phyloP scores from a whole-genome alignment of 257 asterid species.

The Nicotiana sylvestris region DNA sequence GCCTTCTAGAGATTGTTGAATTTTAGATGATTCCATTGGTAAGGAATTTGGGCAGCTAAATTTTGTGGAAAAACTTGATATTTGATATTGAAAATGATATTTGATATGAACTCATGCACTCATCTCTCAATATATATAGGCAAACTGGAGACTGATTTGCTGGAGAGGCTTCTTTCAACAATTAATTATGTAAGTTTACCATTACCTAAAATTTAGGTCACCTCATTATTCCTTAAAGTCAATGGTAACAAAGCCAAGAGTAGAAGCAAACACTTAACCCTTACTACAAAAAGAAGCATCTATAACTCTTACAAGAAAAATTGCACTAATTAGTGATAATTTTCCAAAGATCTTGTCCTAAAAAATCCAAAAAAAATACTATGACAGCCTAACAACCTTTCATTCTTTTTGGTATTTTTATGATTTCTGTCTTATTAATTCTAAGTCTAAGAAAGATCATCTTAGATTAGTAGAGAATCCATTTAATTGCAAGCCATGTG shows the following conservation, averaged over 20 bases:
- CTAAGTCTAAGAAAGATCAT: neutral
- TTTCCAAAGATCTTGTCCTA: neutral
- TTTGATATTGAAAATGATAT: neutral
- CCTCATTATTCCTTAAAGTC: neutral
- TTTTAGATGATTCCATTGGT: constrained; percentile 32
- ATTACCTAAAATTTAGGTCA: neutral
- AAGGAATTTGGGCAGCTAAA: neutral
- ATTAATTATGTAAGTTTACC: neutral
- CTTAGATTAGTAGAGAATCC: neutral
- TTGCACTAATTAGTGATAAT: neutral
- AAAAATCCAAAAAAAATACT: neutral
- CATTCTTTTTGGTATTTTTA: neutral
- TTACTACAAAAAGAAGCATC: neutral
- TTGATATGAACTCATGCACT: neutral
- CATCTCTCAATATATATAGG: neutral
- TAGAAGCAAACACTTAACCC: neutral
- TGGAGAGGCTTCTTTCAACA: neutral
- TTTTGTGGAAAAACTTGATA: neutral
- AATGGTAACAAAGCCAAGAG: neutral
- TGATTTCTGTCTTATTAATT: neutral
- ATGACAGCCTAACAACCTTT: neutral
- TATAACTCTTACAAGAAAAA: neutral
- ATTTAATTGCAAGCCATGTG: neutral
- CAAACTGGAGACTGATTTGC: neutral
- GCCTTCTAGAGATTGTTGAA: constrained; percentile 32